These are phyloP conservation scores for Hyaloscypha variabilis DNA, from an alignment of 495 filamentous ascomycete species.

Conservation along the genomic window DNA sequence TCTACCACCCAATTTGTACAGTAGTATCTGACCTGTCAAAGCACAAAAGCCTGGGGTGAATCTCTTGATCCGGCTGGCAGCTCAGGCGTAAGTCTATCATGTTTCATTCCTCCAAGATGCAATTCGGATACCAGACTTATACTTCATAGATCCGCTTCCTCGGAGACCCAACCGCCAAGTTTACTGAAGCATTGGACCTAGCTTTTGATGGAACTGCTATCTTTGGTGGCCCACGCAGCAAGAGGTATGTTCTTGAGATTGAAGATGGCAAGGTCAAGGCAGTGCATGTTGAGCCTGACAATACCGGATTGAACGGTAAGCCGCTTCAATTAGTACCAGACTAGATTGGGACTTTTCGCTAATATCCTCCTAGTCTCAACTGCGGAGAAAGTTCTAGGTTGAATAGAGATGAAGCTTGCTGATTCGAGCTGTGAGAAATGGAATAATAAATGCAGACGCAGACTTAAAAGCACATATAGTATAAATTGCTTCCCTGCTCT, in stretches of 20 bases:
- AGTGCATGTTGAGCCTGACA: constrained; percentile 86
- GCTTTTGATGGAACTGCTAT: constrained; percentile 80
- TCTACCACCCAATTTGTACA: constrained; percentile 1
- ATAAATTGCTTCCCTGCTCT: background rate
- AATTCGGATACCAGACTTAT: background rate
- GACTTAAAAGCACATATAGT: background rate
- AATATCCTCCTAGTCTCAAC: constrained; percentile 54
- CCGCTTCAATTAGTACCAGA: background rate
- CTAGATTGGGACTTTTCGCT: background rate
- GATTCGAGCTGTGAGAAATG: background rate
- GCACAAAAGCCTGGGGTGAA: constrained; percentile 85
- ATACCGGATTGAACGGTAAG: constrained; percentile 81
- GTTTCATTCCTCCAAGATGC: background rate
- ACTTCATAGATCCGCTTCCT: constrained; percentile 73
- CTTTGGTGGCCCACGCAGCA: constrained; percentile 84
- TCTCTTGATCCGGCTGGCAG: constrained; percentile 70
- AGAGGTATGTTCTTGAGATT: constrained; percentile 83
- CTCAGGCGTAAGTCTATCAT: constrained; percentile 65
- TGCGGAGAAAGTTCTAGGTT: constrained; percentile 73
- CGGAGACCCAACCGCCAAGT: constrained; percentile 80
- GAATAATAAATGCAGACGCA: background rate
- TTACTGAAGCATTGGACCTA: constrained; percentile 85
- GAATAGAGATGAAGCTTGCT: constrained; percentile 20
- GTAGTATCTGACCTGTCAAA: constrained; percentile 34
- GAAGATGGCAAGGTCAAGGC: constrained; percentile 79